Evolutionary conservation across 2,329 filamentous ascomycete genomes (phyloP).

Genomic region (Exophiala dermatitidis): DNA sequence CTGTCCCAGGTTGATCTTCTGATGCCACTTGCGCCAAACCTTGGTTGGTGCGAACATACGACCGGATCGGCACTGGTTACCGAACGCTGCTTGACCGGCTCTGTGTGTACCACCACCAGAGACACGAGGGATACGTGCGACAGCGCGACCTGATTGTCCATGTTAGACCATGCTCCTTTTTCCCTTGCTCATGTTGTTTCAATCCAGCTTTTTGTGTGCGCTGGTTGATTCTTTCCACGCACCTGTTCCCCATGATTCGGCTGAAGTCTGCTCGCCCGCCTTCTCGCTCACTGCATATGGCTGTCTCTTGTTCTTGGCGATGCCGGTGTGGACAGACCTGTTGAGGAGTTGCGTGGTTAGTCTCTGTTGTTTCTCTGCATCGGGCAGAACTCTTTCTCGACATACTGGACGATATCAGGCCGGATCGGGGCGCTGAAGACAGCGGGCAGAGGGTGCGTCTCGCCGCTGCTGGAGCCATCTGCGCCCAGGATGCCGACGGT

Average conservation of each 20-base stretch:
- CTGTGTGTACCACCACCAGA: slow-evolving; percentile 99
- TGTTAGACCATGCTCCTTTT: slow-evolving; percentile 11
- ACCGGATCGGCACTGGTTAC: slow-evolving; percentile 99
- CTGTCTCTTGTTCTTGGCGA: slow-evolving; percentile 99
- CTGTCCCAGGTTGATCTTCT: slow-evolving; percentile 99
- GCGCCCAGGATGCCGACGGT: slow-evolving; percentile 95
- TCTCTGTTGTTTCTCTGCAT: no score
- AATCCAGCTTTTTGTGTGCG: slow-evolving; percentile 21
- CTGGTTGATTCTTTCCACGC: slow-evolving; percentile 42
- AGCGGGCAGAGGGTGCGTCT: slow-evolving; percentile 85
- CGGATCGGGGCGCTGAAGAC: slow-evolving; percentile 98
- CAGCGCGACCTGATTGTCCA: slow-evolving; percentile 74
- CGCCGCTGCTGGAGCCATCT: slow-evolving; percentile 85
- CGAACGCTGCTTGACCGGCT: slow-evolving; percentile 98
- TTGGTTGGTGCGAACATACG: slow-evolving; percentile 99
- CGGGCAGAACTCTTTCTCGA: no score
- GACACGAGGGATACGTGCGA: slow-evolving; percentile 99
- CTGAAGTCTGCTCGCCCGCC: slow-evolving; percentile 99
- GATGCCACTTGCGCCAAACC: slow-evolving; percentile 99
- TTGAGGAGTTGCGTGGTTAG: slow-evolving; percentile 28
- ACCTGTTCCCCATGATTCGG: slow-evolving; percentile 99
- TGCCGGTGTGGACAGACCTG: slow-evolving; percentile 83
- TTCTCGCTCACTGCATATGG: slow-evolving; percentile 99
- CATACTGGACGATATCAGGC: slow-evolving; percentile 97
- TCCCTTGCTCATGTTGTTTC: no score